Evolutionary conservation across 371 early-diverging fungal species (phyloP), one percentile per base, ranked within the genome.

Genomic region (Lichtheimia corymbifera): DNA sequence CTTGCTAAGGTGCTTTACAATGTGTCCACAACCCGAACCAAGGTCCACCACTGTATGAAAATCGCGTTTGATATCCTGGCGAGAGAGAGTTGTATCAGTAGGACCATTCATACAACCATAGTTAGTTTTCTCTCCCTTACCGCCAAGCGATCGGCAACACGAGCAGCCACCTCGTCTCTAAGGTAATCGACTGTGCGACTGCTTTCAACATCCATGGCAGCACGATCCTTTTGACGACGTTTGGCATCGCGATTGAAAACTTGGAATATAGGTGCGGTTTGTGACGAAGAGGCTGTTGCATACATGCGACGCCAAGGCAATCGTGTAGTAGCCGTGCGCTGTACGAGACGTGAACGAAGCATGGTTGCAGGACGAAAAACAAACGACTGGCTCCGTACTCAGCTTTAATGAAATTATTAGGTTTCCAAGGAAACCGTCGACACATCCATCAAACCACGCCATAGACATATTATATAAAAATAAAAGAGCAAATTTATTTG

Each of bases 181-280:
- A 97, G 77, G 66, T 97, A 97, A 73, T 97, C 97, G 1, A 88
- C 90, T n/a, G 84, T 78, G 9, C 92, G 88, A 59, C 91, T 89
- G 30, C 71, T 62, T 28, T 81, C 83, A 3, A 70, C 69, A 42
- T 84, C 72, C 1, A 73, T 44, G 1, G 93, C 93, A 4, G 95
- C 90, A 4, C 95, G 83, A 65, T 93, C 87, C 55, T 90, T 83
- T 70, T 97, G 98, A 30, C 79, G 51, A 5, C 72, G 70, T 71
- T 97, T 97, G 44, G 72, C 83, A 3, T 79, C 66, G 45, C 93
- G 84, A 69, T 94, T 84, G 70, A 94, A 94, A 12, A 94, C 88
- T 45, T 84, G 77, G 56, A 88, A 89, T 14, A 81, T 72, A 0
- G 82, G 59, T 18, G 65, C 55, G 35, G 54, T 58, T 18, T 51